Percentiles rank a stretch among this genome's conserved stretches.
These are phyloP conservation scores for Gloeophyllum trabeum DNA, from an alignment of 768 basidiomycete genomes.

Conservation along the genomic window DNA sequence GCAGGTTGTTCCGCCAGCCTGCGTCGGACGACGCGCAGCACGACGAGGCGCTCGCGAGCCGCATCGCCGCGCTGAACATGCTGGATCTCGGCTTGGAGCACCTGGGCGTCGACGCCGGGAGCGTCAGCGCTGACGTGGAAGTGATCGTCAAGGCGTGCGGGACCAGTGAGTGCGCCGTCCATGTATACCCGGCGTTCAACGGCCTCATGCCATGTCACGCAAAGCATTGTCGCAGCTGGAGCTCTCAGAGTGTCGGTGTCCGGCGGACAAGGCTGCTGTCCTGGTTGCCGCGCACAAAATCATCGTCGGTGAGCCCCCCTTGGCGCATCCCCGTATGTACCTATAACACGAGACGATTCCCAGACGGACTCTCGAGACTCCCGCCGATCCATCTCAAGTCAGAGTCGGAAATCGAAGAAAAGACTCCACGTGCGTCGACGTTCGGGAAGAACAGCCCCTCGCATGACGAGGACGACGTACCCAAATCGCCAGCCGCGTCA, in stretches of 20 bases:
- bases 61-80: conserved; percentile 86
- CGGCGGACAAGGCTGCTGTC: conserved; percentile 69
- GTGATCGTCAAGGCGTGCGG: conserved; percentile 66
- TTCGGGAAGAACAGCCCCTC: not conserved
- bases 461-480: not conserved
- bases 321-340: not conserved
- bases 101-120: conserved; percentile 74
- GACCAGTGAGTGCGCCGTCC: conserved; percentile 39
- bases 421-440: conserved; percentile 16
- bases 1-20: conserved; percentile 68
- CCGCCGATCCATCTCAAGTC: conserved; percentile 69
- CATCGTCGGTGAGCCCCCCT: conserved; percentile 56
- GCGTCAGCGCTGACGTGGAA: conserved; percentile 37
- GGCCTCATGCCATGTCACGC: not conserved
- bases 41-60: conserved; percentile 81
- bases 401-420: conserved; percentile 33
- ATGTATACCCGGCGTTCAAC: conserved; percentile 13
- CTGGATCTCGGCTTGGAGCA: conserved; percentile 83
- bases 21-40: conserved; percentile 73
- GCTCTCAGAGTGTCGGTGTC: conserved; percentile 34
- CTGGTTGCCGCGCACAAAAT: conserved; percentile 80
- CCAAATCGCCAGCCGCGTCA: not conserved
- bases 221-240: conserved; percentile 45
- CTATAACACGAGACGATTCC: not conserved
- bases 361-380: conserved; percentile 65